Conservation (phyloP, 2,329 filamentous ascomycete species). For the Huntiella bhutanensis region DNA sequence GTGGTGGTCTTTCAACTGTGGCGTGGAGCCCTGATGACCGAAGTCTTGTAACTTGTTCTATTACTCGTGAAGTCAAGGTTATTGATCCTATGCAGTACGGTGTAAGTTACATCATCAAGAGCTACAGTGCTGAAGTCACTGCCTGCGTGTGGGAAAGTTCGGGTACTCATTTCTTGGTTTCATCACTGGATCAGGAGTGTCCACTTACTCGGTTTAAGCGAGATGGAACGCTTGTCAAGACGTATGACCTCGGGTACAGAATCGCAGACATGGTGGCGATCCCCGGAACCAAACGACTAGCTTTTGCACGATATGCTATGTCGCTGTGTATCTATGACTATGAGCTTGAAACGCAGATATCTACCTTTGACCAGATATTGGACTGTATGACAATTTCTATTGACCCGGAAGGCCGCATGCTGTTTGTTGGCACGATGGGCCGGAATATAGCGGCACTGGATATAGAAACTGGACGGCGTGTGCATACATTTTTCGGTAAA, state of each 20-base stretch:
- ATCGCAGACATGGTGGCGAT: constrained; percentile 77
- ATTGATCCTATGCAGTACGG: background rate
- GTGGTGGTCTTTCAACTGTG: constrained; percentile 55
- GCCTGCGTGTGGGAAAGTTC: constrained; percentile 79
- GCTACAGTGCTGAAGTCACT: constrained; percentile 53
- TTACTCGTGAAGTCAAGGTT: constrained; percentile 55
- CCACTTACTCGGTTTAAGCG: constrained; percentile 56
- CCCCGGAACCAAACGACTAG: constrained; percentile 57
- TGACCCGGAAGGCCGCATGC: constrained; percentile 58
- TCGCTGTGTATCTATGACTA: constrained; percentile 72
- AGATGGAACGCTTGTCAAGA: constrained; percentile 30
- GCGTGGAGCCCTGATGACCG: constrained; percentile 85
- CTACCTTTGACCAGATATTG: no score
- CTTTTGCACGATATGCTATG: constrained; percentile 53
- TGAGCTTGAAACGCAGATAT: constrained; percentile 1
- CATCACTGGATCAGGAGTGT: constrained; percentile 48
- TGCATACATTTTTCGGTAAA: constrained; percentile 59
- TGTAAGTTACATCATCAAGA: background rate
- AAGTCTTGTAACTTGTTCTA: constrained; percentile 67
- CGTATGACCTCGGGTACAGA: constrained; percentile 53
- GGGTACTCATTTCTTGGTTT: constrained; percentile 40
- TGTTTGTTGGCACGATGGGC: constrained; percentile 32
- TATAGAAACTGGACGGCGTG: constrained; percentile 49
- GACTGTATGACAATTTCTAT: constrained; percentile 45
- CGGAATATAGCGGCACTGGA: constrained; percentile 60